phyloP scores from a whole-genome alignment of 345 rosid species.

The Tarenaya hassleriana region DNA sequence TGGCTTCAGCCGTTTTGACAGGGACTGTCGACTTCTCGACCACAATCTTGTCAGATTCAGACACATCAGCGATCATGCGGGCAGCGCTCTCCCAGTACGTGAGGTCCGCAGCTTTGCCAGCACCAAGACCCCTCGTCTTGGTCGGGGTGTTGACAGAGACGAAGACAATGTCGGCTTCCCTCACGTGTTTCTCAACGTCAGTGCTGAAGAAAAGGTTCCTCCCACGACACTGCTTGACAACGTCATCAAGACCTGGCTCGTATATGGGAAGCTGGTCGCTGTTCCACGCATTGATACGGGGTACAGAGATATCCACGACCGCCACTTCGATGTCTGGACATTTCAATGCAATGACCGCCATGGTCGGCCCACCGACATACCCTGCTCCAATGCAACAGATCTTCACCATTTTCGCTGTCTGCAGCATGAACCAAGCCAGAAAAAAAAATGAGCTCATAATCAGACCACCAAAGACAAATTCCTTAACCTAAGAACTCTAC shows the following conservation, averaged over 20 bases:
- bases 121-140: conserved; percentile 74
- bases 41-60: conserved; percentile 68
- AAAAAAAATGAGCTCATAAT: neutral
- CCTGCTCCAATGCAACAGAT: conserved; percentile 77
- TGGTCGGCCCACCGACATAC: conserved; percentile 68
- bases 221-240: conserved; percentile 64
- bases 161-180: conserved; percentile 71
- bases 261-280: conserved; percentile 60
- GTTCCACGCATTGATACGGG: conserved; percentile 65
- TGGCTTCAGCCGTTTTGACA: conserved; percentile 79
- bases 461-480: neutral
- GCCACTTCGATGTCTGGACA: conserved; percentile 59
- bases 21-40: conserved; percentile 94
- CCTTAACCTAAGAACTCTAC: too few species aligned
- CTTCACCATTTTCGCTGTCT: conserved; percentile 47
- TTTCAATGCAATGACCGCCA: conserved; percentile 67
- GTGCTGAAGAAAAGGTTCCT: conserved; percentile 73
- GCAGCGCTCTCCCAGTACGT: conserved; percentile 93
- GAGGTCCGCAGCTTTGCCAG: conserved; percentile 82
- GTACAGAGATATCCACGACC: conserved; percentile 60
- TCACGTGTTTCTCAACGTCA: conserved; percentile 60
- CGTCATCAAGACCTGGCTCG: conserved; percentile 66
- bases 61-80: conserved; percentile 76
- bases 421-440: neutral
- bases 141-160: conserved; percentile 85